These are phyloP conservation scores for Corrigiola litoralis DNA, from an alignment of 179 eudicot species.

Conservation along the genomic window DNA sequence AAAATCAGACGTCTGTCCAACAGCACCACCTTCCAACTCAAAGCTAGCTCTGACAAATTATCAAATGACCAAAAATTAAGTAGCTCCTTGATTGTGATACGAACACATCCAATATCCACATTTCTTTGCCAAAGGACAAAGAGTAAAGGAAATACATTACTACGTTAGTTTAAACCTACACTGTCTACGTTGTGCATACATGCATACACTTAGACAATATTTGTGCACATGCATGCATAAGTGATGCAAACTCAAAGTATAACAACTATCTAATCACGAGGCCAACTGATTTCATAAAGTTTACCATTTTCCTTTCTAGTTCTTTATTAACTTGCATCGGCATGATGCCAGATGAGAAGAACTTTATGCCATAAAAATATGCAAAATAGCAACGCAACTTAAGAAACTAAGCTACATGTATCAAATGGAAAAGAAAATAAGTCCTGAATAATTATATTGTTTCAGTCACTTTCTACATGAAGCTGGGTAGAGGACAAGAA, in stretches of 20 bases:
- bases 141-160: background rate
- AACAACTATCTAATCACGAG: too few relatives aligned
- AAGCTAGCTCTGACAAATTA: conserved; percentile 58
- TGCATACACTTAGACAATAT: conserved; percentile 2
- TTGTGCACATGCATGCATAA: too few relatives aligned
- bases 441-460: background rate
- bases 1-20: conserved; percentile 84
- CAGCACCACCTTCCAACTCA: conserved; percentile 85
- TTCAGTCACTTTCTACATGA: background rate
- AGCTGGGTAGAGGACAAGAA: background rate
- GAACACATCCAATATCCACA: background rate
- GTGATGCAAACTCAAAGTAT: too few relatives aligned
- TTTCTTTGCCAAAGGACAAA: background rate
- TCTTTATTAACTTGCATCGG: background rate
- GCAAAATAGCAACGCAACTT: background rate
- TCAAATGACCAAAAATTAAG: conserved; percentile 1
- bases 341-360: background rate
- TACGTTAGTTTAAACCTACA: background rate
- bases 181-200: background rate
- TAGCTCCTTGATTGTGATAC: background rate
- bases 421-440: background rate
- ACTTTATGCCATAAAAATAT: background rate
- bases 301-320: too few relatives aligned
- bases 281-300: too few relatives aligned
- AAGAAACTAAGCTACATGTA: background rate